These are phyloP conservation scores for Echeveria elegans DNA, from an alignment of 164 flowering plant species.

Conservation along the genomic window DNA sequence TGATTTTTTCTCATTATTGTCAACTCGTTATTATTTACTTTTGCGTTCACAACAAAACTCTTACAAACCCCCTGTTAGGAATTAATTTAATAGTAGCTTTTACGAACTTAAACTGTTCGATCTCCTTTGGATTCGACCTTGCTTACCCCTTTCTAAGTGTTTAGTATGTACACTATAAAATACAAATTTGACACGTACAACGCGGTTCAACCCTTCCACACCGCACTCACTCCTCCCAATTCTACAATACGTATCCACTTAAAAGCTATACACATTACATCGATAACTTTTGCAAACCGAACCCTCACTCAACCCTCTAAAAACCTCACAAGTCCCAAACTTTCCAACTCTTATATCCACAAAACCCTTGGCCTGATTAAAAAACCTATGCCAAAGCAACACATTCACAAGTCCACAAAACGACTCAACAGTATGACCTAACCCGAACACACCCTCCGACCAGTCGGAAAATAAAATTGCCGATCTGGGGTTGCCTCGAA, in stretches of 20 bases:
- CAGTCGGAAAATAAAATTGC: conserved; percentile 31
- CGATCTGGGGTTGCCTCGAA: conserved; percentile 24
- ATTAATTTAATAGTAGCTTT: too few relatives aligned
- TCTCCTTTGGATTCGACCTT: too few relatives aligned
- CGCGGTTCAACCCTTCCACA: conserved; percentile 16
- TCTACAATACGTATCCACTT: conserved; percentile 26
- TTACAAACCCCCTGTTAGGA: too few relatives aligned
- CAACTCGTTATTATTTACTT: too few relatives aligned
- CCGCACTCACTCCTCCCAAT: conserved; percentile 25
- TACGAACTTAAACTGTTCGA: too few relatives aligned
- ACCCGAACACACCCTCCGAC: conserved; percentile 19
- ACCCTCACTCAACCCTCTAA: conserved; percentile 17
- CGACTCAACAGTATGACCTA: conserved; percentile 21
- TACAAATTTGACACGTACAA: too few relatives aligned
- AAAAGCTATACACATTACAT: too few relatives aligned
- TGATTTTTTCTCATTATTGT: too few relatives aligned
- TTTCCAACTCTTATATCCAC: conserved; percentile 21
- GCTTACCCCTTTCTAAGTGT: too few relatives aligned
- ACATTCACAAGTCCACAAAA: conserved; percentile 25
- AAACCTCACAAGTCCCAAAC: conserved; percentile 19
- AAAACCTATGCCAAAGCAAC: conserved; percentile 21
- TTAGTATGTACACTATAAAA: too few relatives aligned
- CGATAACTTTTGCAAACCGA: conserved; percentile 20
- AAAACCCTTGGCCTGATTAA: conserved; percentile 21
- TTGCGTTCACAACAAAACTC: too few relatives aligned